Percentiles rank a stretch among this genome's conserved stretches.
These are phyloP conservation scores for Rhazya stricta DNA, from an alignment of 257 asterid genomes.

Conservation along the genomic window DNA sequence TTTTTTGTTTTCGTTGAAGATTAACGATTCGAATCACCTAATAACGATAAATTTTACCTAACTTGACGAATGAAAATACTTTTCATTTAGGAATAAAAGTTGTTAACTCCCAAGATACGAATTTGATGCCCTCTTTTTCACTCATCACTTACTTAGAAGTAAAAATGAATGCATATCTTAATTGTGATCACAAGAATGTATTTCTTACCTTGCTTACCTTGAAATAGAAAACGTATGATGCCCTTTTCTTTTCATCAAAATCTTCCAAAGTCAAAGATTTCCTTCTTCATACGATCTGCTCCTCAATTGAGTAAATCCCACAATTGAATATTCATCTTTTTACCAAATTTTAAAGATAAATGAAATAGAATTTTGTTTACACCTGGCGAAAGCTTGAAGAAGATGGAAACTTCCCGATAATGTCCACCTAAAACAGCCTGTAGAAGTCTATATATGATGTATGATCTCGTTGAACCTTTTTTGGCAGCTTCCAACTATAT, in stretches of 20 bases:
- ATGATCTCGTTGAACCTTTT: slow-evolving; percentile 6
- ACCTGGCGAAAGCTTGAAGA: background rate
- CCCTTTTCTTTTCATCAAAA: background rate
- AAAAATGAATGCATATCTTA: background rate
- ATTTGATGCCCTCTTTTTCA: background rate
- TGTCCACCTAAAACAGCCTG: background rate
- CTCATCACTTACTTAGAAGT: background rate
- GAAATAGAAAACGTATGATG: background rate
- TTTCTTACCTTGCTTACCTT: background rate
- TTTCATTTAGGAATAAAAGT: background rate
- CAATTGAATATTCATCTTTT: no score
- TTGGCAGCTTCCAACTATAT: slow-evolving; percentile 25
- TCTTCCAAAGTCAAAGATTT: background rate
- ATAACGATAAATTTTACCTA: no score
- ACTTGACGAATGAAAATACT: background rate
- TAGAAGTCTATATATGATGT: background rate
- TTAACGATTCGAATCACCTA: no score
- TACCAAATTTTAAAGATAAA: no score
- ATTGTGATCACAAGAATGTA: background rate
- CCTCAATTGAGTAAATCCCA: background rate
- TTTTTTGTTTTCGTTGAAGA: no score
- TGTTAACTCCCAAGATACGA: background rate
- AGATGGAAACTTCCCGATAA: background rate
- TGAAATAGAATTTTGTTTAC: background rate
- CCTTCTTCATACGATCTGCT: background rate